Percentiles rank a stretch among this genome's conserved stretches.
Conservation (phyloP, 2,329 filamentous ascomycete species). For the Sporothrix variecibatus region DNA sequence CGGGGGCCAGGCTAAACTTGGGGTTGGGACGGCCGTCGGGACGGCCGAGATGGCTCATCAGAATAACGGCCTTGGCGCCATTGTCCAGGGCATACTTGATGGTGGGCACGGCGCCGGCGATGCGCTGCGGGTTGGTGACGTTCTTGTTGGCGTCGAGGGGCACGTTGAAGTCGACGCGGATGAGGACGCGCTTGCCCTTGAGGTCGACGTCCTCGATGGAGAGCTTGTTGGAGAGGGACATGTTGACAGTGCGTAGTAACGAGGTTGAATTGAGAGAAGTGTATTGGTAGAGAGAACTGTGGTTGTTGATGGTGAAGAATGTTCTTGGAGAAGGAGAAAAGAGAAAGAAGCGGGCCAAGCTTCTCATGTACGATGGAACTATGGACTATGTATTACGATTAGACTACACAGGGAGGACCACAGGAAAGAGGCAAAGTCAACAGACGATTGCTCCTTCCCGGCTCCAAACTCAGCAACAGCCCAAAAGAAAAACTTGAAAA, state of each 20-base stretch:
- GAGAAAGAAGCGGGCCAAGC: not conserved
- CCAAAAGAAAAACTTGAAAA: not conserved
- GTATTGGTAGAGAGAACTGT: not conserved
- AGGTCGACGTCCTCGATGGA: constrained; percentile 94
- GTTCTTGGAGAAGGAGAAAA: too few species aligned
- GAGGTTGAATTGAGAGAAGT: not conserved
- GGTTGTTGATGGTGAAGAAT: not conserved
- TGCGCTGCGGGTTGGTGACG: constrained; percentile 97
- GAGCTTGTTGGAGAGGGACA: constrained; percentile 97
- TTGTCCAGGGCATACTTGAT: constrained; percentile 92
- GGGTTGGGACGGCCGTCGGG: constrained; percentile 85
- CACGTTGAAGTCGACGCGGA: constrained; percentile 99
- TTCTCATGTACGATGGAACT: not conserved
- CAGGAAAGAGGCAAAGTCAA: not conserved
- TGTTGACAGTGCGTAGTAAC: constrained; percentile 34
- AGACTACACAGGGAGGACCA: not conserved
- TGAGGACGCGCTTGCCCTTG: constrained; percentile 97
- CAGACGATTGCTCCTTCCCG: constrained; percentile 2
- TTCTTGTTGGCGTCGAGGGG: constrained; percentile 91
- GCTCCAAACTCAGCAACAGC: not conserved
- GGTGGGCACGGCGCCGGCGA: constrained; percentile 90
- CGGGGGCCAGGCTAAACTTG: constrained; percentile 94
- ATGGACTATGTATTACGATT: not conserved
- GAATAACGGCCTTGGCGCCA: constrained; percentile 86
- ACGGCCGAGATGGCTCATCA: constrained; percentile 98